Evolutionary conservation across 2,329 filamentous ascomycete genomes (phyloP), one percentile per base, ranked within the genome.

Genomic region (Aspergillus phoenicis): DNA sequence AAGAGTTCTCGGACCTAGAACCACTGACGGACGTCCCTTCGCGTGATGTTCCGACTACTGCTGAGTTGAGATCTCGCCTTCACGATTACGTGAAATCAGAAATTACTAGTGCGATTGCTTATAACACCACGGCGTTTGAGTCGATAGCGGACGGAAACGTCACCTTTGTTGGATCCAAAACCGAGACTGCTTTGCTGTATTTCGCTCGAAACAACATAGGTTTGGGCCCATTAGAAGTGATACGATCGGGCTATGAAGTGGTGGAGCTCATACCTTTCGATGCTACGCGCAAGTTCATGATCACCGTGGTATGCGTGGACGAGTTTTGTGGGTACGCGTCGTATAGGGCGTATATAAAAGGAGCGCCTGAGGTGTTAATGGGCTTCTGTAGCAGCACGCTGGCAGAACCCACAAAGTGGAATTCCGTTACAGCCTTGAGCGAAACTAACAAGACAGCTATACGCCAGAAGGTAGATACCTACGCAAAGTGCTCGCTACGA

Each of bases 131-230:
- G 0, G 89, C 89, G 1, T 91, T 91, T 62, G 89, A 91, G 72
- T 87, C 87, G 38, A 87, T 90, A 36, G 82, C 86, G 17, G 83
- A 89, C 33, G 86, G 87, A 20, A 77, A 81, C 59, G 80, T 81
- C 65, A 85, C 83, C 0, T 91, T 89, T 61, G 87, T 91, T 66
- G 89, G 89, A 47, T 90, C 87, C 68, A 91, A 91, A 80, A 91
- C 89, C 0, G 89, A 91, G 71, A 89, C 88, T 1, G 88, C 89
- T 1, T 76, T 91, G 56, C 80, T 91, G 13, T 83, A 85, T 8
- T 85, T 90, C 67, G 88, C 87, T 11, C 83, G 83, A 55, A 84
- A 87, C 41, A 80, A 88, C 68, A 80, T 91, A 2, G 86, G 81
- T 15, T 86, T 91, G 83, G 83, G 41, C 6, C 61, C 85, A 1